Evolutionary conservation across 768 basidiomycete genomes (phyloP), one percentile per base, ranked within the genome.

Genomic region (Leccinum olivaceopallidum): DNA sequence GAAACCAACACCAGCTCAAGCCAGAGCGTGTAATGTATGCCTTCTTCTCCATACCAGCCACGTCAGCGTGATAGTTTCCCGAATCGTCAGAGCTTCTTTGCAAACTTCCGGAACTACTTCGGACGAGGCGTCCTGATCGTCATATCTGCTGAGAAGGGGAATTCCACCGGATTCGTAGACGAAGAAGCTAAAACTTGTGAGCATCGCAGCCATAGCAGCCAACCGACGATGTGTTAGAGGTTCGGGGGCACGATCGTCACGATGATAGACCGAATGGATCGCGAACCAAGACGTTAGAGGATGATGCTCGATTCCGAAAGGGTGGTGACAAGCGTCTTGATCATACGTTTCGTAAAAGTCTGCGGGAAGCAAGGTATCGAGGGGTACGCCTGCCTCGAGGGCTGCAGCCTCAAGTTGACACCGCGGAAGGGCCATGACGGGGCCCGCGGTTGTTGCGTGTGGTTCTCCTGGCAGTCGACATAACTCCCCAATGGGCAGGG

Each of bases 331-430:
- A 2, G 10, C 4, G 9, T 60, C 65, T 30, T 28, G 54, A 42
- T 57, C 52, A 28, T 69, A 65, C 0, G 59, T 60, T 24, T 67
- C 66, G 44, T 70, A 71, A 42, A 78, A 75, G 26, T 70, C 71
- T 6, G 71, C 69, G 3, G 83, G 83, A 3, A 86, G 70, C 4
- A 89, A 76, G 36, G 76, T 78, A 42, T 78, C 75, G 1, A 87
- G 77, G 1, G 88, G 81, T 0, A 85, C 83, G 4, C 88, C 87
- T 4, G 88, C 85, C 70, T 91, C 90, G 65, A 85, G 76, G 4
- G 88, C 85, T 4, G 88, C 84, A 24, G 78, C 79, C 60, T 87
- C 81, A 89, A 65, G 68, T 92, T 90, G 14, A 92, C 71, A 71
- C 32, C 76, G 76, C 13, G 81, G 77, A 50, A 92, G 77, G 5